These are phyloP conservation scores for Apostasia ramifera DNA, from an alignment of 106 monocot genomes.

Conservation along the genomic window DNA sequence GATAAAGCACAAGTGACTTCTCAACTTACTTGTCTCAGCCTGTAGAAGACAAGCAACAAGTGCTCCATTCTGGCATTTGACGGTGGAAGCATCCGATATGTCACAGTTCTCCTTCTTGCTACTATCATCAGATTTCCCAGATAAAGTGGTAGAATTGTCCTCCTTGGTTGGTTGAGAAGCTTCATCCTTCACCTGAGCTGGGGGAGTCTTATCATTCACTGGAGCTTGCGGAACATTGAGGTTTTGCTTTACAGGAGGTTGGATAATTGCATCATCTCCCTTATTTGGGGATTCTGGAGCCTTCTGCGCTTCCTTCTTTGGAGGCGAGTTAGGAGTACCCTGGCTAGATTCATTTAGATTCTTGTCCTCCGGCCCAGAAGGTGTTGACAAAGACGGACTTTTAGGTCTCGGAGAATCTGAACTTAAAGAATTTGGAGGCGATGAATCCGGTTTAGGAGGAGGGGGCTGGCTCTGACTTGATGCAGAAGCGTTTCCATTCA, in stretches of 20 bases:
- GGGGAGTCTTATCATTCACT: background rate
- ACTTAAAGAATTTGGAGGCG: background rate
- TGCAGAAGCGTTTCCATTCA: background rate
- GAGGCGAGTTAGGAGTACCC: background rate
- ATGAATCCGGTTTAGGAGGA: background rate
- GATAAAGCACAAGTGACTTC: too few species aligned
- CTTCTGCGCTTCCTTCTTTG: background rate
- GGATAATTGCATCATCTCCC: too few species aligned
- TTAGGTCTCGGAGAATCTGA: background rate
- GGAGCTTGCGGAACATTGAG: background rate
- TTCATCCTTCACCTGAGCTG: background rate
- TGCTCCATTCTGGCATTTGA: background rate
- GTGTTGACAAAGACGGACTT: background rate
- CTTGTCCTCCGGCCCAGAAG: background rate
- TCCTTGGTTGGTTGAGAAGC: too few species aligned
- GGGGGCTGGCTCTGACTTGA: background rate
- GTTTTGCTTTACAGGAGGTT: too few species aligned
- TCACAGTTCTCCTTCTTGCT: constrained; percentile 1
- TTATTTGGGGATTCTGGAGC: background rate
- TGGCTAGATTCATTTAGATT: background rate
- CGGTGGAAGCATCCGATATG: background rate
- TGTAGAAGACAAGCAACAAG: constrained; percentile 4
- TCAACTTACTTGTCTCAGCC: constrained; percentile 2
- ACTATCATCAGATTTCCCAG: background rate
- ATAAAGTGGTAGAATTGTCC: background rate